These are phyloP conservation scores for Phialocephala subalpina DNA, from an alignment of 2,329 filamentous ascomycete genomes.

Conservation along the genomic window DNA sequence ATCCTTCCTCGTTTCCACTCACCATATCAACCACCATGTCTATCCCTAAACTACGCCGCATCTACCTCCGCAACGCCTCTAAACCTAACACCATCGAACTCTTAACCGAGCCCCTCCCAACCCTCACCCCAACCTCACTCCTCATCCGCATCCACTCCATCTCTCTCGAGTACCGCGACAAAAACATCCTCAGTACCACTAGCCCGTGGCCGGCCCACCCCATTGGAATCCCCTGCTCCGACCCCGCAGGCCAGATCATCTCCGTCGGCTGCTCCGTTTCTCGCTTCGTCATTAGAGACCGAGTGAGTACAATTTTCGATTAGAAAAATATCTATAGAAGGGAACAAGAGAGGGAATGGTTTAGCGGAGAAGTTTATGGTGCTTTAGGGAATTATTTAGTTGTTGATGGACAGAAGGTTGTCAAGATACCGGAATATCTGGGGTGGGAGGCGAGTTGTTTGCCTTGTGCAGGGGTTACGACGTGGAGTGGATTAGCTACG, in stretches of 20 bases:
- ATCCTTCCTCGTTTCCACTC: background rate
- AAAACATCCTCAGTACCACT: constrained; percentile 8
- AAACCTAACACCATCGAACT: background rate
- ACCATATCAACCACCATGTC: background rate
- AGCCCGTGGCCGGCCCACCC: constrained; percentile 11
- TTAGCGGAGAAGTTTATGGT: constrained; percentile 46
- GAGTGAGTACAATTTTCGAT: constrained; percentile 41
- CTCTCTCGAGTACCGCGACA: constrained; percentile 29
- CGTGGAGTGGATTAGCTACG: constrained; percentile 56
- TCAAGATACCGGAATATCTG: constrained; percentile 52
- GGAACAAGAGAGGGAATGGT: constrained; percentile 17
- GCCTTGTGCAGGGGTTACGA: constrained; percentile 55
- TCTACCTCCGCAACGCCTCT: background rate
- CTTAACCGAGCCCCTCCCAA: background rate
- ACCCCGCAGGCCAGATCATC: constrained; percentile 20
- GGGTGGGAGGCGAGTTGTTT: constrained; percentile 54
- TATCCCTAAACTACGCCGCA: background rate
- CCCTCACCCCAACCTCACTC: background rate
- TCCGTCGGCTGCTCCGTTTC: constrained; percentile 42
- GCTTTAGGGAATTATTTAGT: constrained; percentile 51
- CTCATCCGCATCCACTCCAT: constrained; percentile 22
- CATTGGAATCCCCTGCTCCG: constrained; percentile 16
- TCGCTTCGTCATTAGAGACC: constrained; percentile 43
- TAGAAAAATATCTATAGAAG: constrained; percentile 4
- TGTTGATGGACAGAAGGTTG: constrained; percentile 44